These are phyloP conservation scores for Jamesozyma jinghongensis DNA, from an alignment of 805 yeast genomes.

Conservation along the genomic window DNA sequence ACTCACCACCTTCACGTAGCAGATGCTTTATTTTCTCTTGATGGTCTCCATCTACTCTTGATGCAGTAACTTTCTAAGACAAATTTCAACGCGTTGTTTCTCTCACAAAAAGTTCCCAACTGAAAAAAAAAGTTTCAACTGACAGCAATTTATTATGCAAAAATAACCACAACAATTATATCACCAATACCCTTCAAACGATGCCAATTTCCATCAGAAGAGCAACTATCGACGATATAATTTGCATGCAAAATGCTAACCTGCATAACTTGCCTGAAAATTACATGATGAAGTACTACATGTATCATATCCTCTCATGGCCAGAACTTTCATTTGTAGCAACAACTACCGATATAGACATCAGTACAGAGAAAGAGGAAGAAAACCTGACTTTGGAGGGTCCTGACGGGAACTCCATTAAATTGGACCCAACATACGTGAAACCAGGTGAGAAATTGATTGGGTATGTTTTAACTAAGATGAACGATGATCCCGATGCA, in stretches of 20 bases:
- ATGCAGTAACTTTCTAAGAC: too few relatives aligned
- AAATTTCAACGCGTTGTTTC: too few relatives aligned
- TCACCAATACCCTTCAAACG: neutral
- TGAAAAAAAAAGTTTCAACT: too few relatives aligned
- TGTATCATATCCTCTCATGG: slow-evolving; percentile 93
- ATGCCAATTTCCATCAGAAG: slow-evolving; percentile 85
- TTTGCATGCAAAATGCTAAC: slow-evolving; percentile 94
- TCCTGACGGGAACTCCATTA: slow-evolving; percentile 22
- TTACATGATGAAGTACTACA: slow-evolving; percentile 82
- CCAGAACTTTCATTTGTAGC: slow-evolving; percentile 97
- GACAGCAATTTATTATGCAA: too few relatives aligned
- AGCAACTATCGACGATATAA: slow-evolving; percentile 79
- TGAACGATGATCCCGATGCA: slow-evolving; percentile 88
- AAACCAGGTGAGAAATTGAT: slow-evolving; percentile 67
- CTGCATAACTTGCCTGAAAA: slow-evolving; percentile 90
- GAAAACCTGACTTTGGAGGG: slow-evolving; percentile 26
- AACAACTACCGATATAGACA: slow-evolving; percentile 47
- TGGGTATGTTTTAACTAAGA: slow-evolving; percentile 93
- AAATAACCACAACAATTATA: too few relatives aligned
- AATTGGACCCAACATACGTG: slow-evolving; percentile 58
- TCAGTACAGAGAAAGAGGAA: slow-evolving; percentile 11
- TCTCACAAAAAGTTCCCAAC: too few relatives aligned
- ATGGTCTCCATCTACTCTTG: too few relatives aligned
- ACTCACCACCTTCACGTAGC: too few relatives aligned
- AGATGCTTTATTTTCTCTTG: too few relatives aligned